These are phyloP conservation scores for Chrysophaeum taylorii DNA, from an alignment of 352 stramenopile genomes.

Conservation along the genomic window DNA sequence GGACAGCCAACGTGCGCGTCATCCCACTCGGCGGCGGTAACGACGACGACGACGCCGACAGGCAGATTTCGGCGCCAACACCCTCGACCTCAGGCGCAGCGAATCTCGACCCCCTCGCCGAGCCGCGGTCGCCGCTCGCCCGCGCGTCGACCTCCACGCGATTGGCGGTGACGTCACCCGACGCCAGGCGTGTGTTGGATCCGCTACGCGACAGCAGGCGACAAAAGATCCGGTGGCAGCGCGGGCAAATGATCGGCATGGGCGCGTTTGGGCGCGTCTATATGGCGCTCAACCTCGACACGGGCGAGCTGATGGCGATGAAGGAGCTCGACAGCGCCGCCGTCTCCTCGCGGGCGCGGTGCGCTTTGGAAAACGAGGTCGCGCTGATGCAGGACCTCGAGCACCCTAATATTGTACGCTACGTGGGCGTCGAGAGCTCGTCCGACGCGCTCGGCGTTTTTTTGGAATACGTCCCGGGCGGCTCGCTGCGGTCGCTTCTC, in stretches of 20 bases:
- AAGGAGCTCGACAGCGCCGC: constrained; percentile 64
- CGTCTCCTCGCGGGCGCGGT: constrained; percentile 15
- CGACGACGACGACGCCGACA: neutral
- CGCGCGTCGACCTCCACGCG: neutral
- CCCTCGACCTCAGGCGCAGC: neutral
- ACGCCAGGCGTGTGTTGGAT: neutral
- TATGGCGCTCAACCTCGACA: constrained; percentile 60
- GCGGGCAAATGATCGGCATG: constrained; percentile 64
- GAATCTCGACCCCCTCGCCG: neutral
- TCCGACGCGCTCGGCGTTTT: constrained; percentile 50
- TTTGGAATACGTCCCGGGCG: constrained; percentile 69
- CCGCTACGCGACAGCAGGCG: neutral
- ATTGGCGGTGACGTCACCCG: neutral
- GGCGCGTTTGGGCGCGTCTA: constrained; percentile 73
- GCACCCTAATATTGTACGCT: constrained; percentile 32
- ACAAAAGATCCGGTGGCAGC: constrained; percentile 51
- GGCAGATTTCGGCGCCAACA: neutral
- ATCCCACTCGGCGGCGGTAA: neutral
- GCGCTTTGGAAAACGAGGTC: constrained; percentile 22
- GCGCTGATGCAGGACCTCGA: constrained; percentile 14
- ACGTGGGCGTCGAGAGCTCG: constrained; percentile 18
- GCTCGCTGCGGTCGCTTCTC: constrained; percentile 61
- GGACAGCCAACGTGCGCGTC: constrained; percentile 18
- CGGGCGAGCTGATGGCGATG: constrained; percentile 65
- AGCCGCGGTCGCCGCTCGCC: neutral